Conservation (phyloP, 768 basidiomycete genomes). For the Podaxis sp. region DNA sequence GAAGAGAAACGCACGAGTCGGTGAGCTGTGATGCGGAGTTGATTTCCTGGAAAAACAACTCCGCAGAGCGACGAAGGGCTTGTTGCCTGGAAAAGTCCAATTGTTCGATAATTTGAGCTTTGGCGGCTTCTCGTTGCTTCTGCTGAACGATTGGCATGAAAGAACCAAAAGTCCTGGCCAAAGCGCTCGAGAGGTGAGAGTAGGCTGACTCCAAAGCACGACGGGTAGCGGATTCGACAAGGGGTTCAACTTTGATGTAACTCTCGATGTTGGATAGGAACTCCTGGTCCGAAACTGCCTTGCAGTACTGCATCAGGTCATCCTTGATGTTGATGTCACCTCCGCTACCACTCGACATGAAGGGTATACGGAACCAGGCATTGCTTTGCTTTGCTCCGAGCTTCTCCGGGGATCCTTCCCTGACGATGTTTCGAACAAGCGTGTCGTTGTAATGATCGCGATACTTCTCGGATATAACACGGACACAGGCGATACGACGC, state of each 20-base stretch:
- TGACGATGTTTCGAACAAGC: background rate
- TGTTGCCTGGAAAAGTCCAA: background rate
- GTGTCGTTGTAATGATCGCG: background rate
- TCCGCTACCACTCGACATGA: background rate
- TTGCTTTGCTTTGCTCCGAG: background rate
- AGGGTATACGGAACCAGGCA: background rate
- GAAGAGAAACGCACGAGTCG: background rate
- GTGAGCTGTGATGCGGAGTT: background rate
- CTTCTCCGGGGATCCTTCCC: background rate
- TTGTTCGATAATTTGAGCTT: background rate
- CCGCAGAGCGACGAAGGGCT: background rate
- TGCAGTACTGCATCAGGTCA: background rate
- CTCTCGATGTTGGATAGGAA: background rate
- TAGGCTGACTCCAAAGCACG: background rate
- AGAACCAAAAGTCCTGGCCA: background rate
- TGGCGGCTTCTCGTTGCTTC: background rate
- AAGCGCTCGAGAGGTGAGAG: background rate
- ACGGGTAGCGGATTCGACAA: conserved; percentile 1
- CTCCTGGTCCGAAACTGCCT: background rate
- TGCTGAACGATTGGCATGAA: background rate
- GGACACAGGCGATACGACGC: conserved; percentile 3
- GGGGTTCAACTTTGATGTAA: conserved; percentile 1
- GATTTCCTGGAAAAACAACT: background rate
- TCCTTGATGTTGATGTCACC: background rate
- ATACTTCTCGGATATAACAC: background rate